Percentiles rank a stretch among this genome's conserved stretches.
These are phyloP conservation scores for Phalaenopsis equestris DNA, from an alignment of 106 monocot species.

Conservation along the genomic window DNA sequence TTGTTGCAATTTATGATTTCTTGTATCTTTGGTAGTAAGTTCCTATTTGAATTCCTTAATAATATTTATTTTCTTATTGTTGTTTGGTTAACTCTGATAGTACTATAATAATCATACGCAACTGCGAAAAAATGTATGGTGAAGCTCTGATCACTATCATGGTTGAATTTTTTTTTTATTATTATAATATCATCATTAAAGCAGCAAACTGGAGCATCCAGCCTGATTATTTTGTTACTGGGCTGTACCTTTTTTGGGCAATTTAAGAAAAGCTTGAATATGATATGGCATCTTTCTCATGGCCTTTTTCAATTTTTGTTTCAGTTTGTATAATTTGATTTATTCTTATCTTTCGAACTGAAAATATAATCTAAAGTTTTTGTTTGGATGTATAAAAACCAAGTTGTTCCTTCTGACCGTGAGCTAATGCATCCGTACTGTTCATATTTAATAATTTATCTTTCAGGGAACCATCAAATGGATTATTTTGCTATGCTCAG, in stretches of 20 bases:
- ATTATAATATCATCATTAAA: neutral
- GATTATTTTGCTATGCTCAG: constrained; percentile 80
- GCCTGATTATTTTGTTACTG: too few relatives aligned
- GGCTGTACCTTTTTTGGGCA: neutral
- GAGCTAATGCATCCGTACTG: neutral
- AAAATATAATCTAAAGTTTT: neutral
- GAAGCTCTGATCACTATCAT: too few relatives aligned
- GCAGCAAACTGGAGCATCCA: neutral
- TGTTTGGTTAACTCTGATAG: too few relatives aligned
- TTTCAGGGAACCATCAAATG: constrained; percentile 85
- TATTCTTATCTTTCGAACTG: constrained; percentile 1
- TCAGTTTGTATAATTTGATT: neutral
- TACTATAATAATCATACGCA: too few relatives aligned
- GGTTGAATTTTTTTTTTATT: neutral
- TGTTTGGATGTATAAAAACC: neutral
- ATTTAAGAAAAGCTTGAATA: neutral
- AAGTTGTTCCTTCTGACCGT: neutral
- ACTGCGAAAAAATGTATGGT: too few relatives aligned
- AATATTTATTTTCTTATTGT: too few relatives aligned
- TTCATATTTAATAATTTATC: neutral
- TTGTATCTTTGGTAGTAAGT: too few relatives aligned
- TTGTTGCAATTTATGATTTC: too few relatives aligned
- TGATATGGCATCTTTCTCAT: neutral
- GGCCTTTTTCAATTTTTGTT: neutral
- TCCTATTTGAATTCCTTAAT: too few relatives aligned